Evolutionary conservation across 2,329 filamentous ascomycete species (phyloP), one percentile per base, ranked within the genome.

Genomic region (Clarireedia paspali): DNA sequence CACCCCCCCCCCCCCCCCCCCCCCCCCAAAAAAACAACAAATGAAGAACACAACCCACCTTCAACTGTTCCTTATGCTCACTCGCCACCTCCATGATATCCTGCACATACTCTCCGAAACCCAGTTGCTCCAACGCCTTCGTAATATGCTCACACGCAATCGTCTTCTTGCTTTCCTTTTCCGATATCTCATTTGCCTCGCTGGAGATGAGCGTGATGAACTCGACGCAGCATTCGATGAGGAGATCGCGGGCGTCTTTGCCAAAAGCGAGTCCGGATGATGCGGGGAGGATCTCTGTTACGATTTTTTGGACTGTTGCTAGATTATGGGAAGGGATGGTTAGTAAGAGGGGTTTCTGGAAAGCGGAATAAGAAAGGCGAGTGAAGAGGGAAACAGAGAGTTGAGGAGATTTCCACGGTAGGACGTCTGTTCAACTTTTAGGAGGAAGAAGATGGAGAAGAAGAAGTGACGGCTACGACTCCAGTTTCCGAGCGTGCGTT

Each of bases 161-260:
- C 4, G 94, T 99, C 80, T 99, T 99, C 77, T 99, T 99, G 50
- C 91, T 90, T 68, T 99, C 94, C 73, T 96, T 96, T 71, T 99
- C 94, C 12, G 91, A 95, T 62, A 99, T 99, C 67, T 99, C 94
- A 73, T 99, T 99, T 60, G 94, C 94, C 75, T 99, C 92, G 48
- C 90, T 95, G n/a, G 91, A 96, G 65, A 99, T 88, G 67, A 99
- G 83, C 17, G 94, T 97, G 72, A 99, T 96, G 72, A 99, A 99
- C 72, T 99, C 94, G 67, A 99, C 92, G 69, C 94, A 99, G 75
- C 94, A 97, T 76, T 97, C 94, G 67, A 99, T 99, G 52, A 99
- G 79, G 2, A 97, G 79, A 69, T 99, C 94, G 58, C 94, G 87
- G 12, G 92, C 91, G 67, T 99, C 94, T 71, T 96, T 96, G 45